Conservation (phyloP, 495 filamentous ascomycete species). For the Trichoderma virens region DNA sequence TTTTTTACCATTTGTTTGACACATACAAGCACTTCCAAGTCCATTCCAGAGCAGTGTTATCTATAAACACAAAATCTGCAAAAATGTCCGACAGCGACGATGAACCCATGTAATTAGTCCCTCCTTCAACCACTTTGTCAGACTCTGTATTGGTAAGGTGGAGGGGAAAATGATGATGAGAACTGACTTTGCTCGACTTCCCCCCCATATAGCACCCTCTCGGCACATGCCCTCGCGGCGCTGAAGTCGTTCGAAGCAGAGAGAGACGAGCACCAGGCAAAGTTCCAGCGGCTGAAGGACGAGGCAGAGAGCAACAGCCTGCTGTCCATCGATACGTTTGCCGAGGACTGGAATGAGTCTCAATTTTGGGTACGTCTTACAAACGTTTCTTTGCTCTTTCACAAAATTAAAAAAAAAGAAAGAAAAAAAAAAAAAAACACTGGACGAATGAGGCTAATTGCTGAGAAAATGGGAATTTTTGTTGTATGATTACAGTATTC, state of each 20-base stretch:
- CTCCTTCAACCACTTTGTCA: neutral
- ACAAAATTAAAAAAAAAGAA: too few relatives aligned
- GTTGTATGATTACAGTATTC: conserved; percentile 46
- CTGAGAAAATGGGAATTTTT: neutral
- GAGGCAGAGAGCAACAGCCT: conserved; percentile 37
- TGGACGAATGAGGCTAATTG: too few relatives aligned
- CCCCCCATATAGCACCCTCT: conserved; percentile 56
- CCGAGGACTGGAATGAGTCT: conserved; percentile 73
- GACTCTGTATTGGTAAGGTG: neutral
- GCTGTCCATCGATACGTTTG: conserved; percentile 63
- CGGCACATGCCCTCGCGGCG: conserved; percentile 51
- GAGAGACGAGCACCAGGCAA: conserved; percentile 49
- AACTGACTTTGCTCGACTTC: too few relatives aligned
- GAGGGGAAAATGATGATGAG: too few relatives aligned
- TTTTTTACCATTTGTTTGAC: too few relatives aligned
- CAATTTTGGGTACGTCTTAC: conserved; percentile 62
- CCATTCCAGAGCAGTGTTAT: too few relatives aligned
- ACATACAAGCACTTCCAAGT: too few relatives aligned
- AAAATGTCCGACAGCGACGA: conserved; percentile 26
- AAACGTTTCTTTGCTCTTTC: neutral
- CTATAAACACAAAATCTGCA: neutral
- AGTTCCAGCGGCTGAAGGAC: conserved; percentile 53
- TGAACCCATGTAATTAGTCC: conserved; percentile 30
- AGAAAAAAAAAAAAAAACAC: too few relatives aligned
- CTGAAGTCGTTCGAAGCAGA: conserved; percentile 63